These are phyloP conservation scores for Pyrenochaeta sp. DNA, from an alignment of 2,329 filamentous ascomycete species.

Conservation along the genomic window DNA sequence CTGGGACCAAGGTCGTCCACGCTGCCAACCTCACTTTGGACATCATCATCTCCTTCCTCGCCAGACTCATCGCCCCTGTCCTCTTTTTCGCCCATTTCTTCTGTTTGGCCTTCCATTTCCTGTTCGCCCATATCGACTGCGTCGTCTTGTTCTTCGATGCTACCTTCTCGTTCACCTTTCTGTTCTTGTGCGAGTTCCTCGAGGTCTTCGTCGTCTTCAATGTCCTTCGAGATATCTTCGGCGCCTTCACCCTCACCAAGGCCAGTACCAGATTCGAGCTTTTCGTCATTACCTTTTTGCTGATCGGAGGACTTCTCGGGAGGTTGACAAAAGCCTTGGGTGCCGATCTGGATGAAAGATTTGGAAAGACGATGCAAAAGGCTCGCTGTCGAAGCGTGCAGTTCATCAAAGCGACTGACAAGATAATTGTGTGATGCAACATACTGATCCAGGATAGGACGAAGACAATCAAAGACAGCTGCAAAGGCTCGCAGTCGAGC, in stretches of 20 bases:
- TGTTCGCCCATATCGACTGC: conserved; percentile 92
- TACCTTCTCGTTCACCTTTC: conserved; percentile 65
- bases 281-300: conserved; percentile 73
- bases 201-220: conserved; percentile 91
- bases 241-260: conserved; percentile 94
- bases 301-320: conserved; percentile 74
- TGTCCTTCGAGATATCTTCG: conserved; percentile 97
- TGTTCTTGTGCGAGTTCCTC: conserved; percentile 88
- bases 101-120: conserved; percentile 86
- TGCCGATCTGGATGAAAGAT: conserved; percentile 78
- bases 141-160: conserved; percentile 81
- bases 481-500: conserved; percentile 55
- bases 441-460: conserved; percentile 81
- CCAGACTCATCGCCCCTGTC: conserved; percentile 65
- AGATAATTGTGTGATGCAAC: conserved; percentile 65
- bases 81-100: conserved; percentile 61
- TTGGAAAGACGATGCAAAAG: conserved; percentile 78
- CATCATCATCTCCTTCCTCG: conserved; percentile 62
- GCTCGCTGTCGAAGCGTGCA: conserved; percentile 76
- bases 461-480: conserved; percentile 66
- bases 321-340: conserved; percentile 90
- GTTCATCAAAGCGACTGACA: conserved; percentile 64
- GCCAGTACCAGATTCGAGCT: conserved; percentile 89
- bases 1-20: conserved; percentile 90
- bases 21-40: conserved; percentile 89